Base-by-base conservation (phyloP, 805 yeast genomes). In the Hanseniaspora jakobsenii region DNA sequence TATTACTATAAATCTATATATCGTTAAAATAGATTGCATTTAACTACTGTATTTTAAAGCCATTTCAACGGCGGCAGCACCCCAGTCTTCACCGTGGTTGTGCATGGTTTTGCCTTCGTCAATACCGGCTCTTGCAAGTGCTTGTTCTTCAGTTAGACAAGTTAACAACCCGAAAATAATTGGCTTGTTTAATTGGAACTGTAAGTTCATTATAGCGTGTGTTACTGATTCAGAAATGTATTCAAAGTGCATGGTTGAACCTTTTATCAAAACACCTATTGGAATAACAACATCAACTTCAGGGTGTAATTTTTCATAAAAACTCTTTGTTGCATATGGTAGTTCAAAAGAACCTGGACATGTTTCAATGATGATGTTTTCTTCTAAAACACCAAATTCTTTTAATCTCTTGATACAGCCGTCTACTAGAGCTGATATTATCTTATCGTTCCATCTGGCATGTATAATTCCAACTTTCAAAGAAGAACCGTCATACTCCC, bases 41-140 rank as follows among this genome's bases (percentile, higher is more conserved):
- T 32, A 28, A 26, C 28, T 23, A 32, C 39, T 34, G 48, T 61
- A 73, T 53, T 75, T 75, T 13, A 57, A 40, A 3, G 74, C 79
- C 97, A 91, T 89, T 67, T 89, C 98, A 22, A 91, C 95, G 13
- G 98, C 98, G 44, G 96, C 95, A 28, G 93, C 87, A 53, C 94
- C 98, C 98, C 98, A 89, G 62, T 91, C 98, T 57, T 74, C 84
- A 51, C 98, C 98, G 58, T 91, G 98, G 67, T 89, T 89, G 63
- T 91, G 97, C 77, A 78, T 73, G 16, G 60, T 50, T 19, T 59
- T 52, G 9, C 60, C 66, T 53, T 77, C 77, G 47, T 81, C 85
- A 50, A 89, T 66, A 21, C 97, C 98, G 10, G 97, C 94, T 64
- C 98, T 78, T 17, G 78, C 77, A 53, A 79, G 73, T 12, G 97